phyloP scores from a whole-genome alignment of 179 eudicot species.

The Silene coronaria region DNA sequence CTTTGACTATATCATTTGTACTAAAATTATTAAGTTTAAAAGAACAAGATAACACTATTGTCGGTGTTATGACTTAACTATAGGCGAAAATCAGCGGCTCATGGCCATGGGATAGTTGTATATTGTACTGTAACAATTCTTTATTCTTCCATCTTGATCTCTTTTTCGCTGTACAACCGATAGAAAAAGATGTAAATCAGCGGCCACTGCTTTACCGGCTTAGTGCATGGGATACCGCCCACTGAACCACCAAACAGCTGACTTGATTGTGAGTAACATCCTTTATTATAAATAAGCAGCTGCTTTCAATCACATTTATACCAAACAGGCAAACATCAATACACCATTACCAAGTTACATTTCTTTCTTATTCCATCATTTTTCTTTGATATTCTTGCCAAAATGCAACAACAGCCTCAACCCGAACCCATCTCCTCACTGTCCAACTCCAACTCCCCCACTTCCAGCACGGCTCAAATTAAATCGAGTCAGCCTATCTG shows the following conservation, averaged over 20 bases:
- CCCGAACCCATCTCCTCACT: not conserved
- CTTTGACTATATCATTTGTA: no score
- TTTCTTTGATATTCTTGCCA: not conserved
- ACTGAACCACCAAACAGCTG: not conserved
- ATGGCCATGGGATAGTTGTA: not conserved
- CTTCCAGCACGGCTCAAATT: not conserved
- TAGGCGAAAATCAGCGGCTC: not conserved
- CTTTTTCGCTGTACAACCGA: no score
- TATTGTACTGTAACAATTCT: no score
- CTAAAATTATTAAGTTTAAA: no score
- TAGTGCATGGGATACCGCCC: not conserved
- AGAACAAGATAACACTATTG: no score
- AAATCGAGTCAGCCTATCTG: not conserved
- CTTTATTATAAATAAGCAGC: not conserved
- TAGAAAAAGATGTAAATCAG: not conserved
- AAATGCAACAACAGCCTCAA: not conserved
- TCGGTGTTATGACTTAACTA: not conserved
- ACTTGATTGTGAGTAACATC: not conserved
- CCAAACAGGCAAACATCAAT: not conserved
- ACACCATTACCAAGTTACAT: not conserved
- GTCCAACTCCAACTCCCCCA: not conserved
- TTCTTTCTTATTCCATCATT: not conserved
- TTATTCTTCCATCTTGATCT: no score
- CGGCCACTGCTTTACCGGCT: not conserved
- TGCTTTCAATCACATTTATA: not conserved